These are phyloP conservation scores for Ciborinia camelliae DNA, from an alignment of 2,329 filamentous ascomycete species.

Conservation along the genomic window DNA sequence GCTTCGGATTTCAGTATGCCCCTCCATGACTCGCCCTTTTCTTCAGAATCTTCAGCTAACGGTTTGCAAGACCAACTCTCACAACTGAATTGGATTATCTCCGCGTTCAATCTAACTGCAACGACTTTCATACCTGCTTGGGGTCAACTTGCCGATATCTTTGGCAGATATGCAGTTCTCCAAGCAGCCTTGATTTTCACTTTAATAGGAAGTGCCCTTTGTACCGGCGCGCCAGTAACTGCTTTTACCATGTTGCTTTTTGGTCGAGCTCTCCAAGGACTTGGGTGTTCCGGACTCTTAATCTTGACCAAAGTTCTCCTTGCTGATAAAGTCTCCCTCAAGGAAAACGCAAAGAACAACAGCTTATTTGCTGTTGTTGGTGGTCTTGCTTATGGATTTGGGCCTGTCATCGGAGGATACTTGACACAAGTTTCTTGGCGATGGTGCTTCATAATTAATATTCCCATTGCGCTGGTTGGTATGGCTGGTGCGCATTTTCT, in stretches of 20 bases:
- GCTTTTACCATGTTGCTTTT: constrained; percentile 59
- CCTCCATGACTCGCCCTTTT: neutral
- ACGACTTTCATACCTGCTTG: constrained; percentile 66
- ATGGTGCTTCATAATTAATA: constrained; percentile 64
- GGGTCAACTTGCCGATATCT: constrained; percentile 62
- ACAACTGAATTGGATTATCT: constrained; percentile 67
- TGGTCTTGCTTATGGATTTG: constrained; percentile 54
- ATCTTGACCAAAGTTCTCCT: constrained; percentile 61
- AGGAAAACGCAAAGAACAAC: constrained; percentile 61
- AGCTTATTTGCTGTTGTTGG: constrained; percentile 58
- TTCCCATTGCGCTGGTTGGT: constrained; percentile 52
- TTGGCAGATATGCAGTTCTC: constrained; percentile 58
- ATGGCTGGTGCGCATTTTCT: constrained; percentile 54
- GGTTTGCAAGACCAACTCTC: constrained; percentile 46
- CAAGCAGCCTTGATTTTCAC: constrained; percentile 56
- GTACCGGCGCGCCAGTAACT: constrained; percentile 52
- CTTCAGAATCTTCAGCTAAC: constrained; percentile 2
- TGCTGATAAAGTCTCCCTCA: constrained; percentile 59
- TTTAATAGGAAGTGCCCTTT: constrained; percentile 59
- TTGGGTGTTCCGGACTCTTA: constrained; percentile 58
- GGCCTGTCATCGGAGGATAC: constrained; percentile 58
- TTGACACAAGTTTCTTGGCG: constrained; percentile 56
- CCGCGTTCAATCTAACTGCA: constrained; percentile 63
- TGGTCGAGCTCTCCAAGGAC: constrained; percentile 60
- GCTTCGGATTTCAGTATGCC: constrained; percentile 59